phyloP scores from a whole-genome alignment of 2,329 filamentous ascomycete genomes.

The Plectosphaerella sp. region DNA sequence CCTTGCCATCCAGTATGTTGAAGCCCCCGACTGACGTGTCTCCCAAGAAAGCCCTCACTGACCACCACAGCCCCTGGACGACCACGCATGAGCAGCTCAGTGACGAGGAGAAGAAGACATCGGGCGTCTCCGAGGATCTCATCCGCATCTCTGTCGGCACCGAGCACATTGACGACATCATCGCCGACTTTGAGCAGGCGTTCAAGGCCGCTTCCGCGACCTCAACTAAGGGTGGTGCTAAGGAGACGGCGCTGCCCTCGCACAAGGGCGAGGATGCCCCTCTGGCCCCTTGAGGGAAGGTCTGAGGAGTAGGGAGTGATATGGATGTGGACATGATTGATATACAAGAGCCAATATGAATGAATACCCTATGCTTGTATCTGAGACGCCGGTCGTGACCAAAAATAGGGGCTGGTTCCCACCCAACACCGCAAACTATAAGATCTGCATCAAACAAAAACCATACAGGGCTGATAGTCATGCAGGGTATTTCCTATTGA shows the following conservation, averaged over 20 bases:
- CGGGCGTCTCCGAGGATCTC: constrained; percentile 83
- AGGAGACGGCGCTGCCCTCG: constrained; percentile 6
- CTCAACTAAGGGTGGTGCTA: constrained; percentile 22
- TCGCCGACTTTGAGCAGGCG: constrained; percentile 89
- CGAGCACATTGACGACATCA: constrained; percentile 96
- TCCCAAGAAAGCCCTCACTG: background rate
- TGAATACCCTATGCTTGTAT: background rate
- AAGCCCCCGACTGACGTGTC: background rate
- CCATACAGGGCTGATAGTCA: too few relatives aligned
- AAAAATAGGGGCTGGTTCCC: too few relatives aligned
- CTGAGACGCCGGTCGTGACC: too few relatives aligned
- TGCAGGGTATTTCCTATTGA: too few relatives aligned
- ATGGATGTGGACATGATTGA: background rate
- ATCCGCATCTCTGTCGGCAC: constrained; percentile 95
- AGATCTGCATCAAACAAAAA: too few relatives aligned
- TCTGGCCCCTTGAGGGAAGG: constrained; percentile 17
- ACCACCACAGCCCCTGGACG: constrained; percentile 62
- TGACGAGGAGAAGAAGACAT: constrained; percentile 73
- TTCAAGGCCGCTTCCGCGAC: constrained; percentile 60
- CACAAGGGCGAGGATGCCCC: constrained; percentile 35
- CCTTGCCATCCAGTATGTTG: constrained; percentile 69
- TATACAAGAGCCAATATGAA: background rate
- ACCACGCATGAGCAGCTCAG: constrained; percentile 92
- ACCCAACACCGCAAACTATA: too few relatives aligned
- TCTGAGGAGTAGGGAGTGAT: background rate